Evolutionary conservation across 2,329 filamentous ascomycete species (phyloP).

Genomic region (Colletotrichum falcatum): DNA sequence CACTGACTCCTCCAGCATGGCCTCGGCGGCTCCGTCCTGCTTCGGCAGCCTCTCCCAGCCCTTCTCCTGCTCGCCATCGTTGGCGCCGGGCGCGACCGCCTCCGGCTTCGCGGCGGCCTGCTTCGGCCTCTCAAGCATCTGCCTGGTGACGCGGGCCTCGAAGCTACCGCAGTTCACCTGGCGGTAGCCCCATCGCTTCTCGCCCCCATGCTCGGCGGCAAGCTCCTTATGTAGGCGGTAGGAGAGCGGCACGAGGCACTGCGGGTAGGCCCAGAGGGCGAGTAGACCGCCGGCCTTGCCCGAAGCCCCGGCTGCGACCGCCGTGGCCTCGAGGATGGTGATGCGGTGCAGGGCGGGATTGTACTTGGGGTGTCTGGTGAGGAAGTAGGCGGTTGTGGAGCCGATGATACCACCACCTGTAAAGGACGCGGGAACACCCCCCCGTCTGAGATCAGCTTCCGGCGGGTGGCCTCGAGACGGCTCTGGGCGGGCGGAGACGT

Average conservation of each 20-base stretch:
- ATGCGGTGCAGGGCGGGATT: slow-evolving; percentile 80
- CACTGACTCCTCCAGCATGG: slow-evolving; percentile 65
- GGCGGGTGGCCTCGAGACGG: neutral
- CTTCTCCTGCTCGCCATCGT: slow-evolving; percentile 51
- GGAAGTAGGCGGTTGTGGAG: slow-evolving; percentile 89
- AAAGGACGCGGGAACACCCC: neutral
- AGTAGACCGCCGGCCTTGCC: slow-evolving; percentile 95
- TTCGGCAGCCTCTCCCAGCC: slow-evolving; percentile 73
- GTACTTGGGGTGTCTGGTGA: slow-evolving; percentile 87
- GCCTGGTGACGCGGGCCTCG: slow-evolving; percentile 52
- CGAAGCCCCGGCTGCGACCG: slow-evolving; percentile 90
- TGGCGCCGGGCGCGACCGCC: slow-evolving; percentile 24
- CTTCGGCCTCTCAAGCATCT: slow-evolving; percentile 50
- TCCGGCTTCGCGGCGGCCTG: slow-evolving; percentile 38
- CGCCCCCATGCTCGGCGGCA: slow-evolving; percentile 84
- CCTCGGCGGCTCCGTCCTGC: slow-evolving; percentile 62
- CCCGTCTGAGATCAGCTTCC: slow-evolving; percentile 22
- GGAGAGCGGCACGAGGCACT: slow-evolving; percentile 84
- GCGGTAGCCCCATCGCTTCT: slow-evolving; percentile 87
- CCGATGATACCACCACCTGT: slow-evolving; percentile 93
- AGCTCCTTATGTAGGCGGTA: slow-evolving; percentile 87
- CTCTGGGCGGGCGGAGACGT: slow-evolving; percentile 42
- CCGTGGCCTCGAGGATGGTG: slow-evolving; percentile 86
- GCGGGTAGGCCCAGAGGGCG: slow-evolving; percentile 91
- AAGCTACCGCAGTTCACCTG: slow-evolving; percentile 78